Percentiles rank a stretch among this genome's conserved stretches.
These are phyloP conservation scores for Psilocybe cyanescens DNA, from an alignment of 768 basidiomycete genomes.

Conservation along the genomic window DNA sequence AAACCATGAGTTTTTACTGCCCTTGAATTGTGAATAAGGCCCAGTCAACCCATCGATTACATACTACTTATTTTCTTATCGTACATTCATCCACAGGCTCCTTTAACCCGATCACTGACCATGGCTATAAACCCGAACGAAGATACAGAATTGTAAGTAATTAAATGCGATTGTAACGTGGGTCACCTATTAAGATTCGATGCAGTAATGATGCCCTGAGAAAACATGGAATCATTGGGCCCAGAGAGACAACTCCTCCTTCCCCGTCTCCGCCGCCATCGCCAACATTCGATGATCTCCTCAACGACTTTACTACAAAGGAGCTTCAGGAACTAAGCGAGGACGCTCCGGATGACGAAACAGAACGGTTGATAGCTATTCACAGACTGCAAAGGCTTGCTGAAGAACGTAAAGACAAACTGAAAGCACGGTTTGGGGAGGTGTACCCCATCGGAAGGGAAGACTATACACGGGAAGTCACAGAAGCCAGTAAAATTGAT, in stretches of 20 bases:
- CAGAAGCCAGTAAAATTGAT: slow-evolving; percentile 81
- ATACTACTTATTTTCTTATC: neutral
- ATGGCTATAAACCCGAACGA: slow-evolving; percentile 85
- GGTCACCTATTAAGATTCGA: neutral
- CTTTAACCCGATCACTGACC: slow-evolving; percentile 10
- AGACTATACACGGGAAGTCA: slow-evolving; percentile 94
- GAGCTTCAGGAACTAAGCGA: slow-evolving; percentile 74
- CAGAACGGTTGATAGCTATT: slow-evolving; percentile 71
- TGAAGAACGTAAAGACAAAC: slow-evolving; percentile 61
- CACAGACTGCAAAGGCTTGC: slow-evolving; percentile 67
- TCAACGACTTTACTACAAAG: slow-evolving; percentile 63
- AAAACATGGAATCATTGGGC: slow-evolving; percentile 90
- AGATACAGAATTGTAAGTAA: slow-evolving; percentile 93
- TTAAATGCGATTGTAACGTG: neutral
- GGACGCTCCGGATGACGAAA: slow-evolving; percentile 76
- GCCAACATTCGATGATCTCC: slow-evolving; percentile 67
- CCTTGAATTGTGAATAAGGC: no score
- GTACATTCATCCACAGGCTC: neutral
- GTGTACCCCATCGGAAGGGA: slow-evolving; percentile 90
- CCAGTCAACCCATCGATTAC: no score
- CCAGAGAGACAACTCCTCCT: slow-evolving; percentile 65
- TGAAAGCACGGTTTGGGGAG: slow-evolving; percentile 75
- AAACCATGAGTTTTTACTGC: neutral
- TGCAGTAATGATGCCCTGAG: slow-evolving; percentile 90
- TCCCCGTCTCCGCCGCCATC: slow-evolving; percentile 85